Base-by-base conservation (phyloP, 2,329 filamentous ascomycete genomes). In the Ophiostoma montium region DNA sequence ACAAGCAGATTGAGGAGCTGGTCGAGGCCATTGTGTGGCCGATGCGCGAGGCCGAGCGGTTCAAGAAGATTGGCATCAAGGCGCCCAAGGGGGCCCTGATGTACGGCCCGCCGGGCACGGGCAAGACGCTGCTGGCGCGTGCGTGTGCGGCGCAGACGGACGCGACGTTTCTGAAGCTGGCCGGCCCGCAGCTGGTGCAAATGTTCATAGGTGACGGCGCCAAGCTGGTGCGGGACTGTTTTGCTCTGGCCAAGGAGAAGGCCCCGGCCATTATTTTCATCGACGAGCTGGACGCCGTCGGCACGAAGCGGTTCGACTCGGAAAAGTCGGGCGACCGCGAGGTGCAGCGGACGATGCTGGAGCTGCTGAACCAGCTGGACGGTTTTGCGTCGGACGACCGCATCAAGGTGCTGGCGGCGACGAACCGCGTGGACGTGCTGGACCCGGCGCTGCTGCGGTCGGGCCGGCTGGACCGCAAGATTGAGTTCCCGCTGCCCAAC, bases 51-150 rank as follows among this genome's bases (percentile, higher is more conserved):
- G 89, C 92, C 2, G 94, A 98, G 59, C 80, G 90, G 18, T 98
- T 98, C 73, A 96, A 95, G 77, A 96, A 95, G 76, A 95, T 98
- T 61, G 92, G 92, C 58, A 98, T 98, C 74, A 98, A 98, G 72
- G 90, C 92, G 36, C 92, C 92, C 13, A 98, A 98, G 71, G 92
- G 92, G 67, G 92, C 92, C 53, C 72, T 98, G 54, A 98, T 98
- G 92, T 98, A 98, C 66, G 92, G 92, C 1, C 86, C 86, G 52
- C 86, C 86, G 2, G 87, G 86, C 65, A 94, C 86, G 15, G 86
- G 86, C 61, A 94, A 94, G 70, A 94, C 87, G 1, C 80, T 94
- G 1, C 78, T 98, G 53, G 92, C 92, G 54, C 82, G 92, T 71
- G 92, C 92, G 52, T 98, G 92, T 65, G 92, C 92, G 5, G 92